Base-by-base conservation (phyloP, 208 protist species). In the Jaenimonas drosophilae region DNA sequence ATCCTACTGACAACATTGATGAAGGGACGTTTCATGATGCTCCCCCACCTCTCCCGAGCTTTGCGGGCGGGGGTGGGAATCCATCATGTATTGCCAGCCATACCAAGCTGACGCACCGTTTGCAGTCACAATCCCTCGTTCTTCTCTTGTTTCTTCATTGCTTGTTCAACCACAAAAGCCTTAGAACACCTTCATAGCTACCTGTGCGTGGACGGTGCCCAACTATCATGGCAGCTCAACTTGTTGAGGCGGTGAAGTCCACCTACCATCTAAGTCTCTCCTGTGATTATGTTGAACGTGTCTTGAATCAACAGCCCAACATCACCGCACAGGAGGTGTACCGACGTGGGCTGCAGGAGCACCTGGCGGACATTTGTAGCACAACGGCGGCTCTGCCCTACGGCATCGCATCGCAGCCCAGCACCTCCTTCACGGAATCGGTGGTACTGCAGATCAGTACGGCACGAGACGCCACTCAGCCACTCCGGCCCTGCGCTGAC, bases 381-480 rank as follows among this genome's bases (percentile, higher is more conserved):
- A 66, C 79, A 42, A 9, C 44, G 30, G 32, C 1, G 70, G 68
- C 9, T 20, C 62, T 88, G 20, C 82, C 77, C 17, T 79, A 67
- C 49, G 71, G 64, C 5, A 59, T 78, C 3, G 56, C 63, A 0
- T 69, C 70, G 0, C 78, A 87, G 42, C 34, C 53, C 0, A 54
- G 31, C 39, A 59, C 62, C 1, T 62, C 54, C 0, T 21, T 92
- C 36, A 55, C 70, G 7, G 60, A 34, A 20, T 19, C 61, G n/a
- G 58, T 83, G 2, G 70, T 92, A 21, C 49, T 89, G 41, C 84
- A 92, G 50, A 72, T 89, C n/a, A 68, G 46, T 30, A 72, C 42
- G 3, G 80, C 77, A 1, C 63, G 84, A 7, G 84, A 92, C 40
- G 74, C 71, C 1, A 92, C 79, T 26, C 84, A 92, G 60, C 76